Conservation (phyloP, 805 yeast genomes). For the Priceomyces haplophilus region DNA sequence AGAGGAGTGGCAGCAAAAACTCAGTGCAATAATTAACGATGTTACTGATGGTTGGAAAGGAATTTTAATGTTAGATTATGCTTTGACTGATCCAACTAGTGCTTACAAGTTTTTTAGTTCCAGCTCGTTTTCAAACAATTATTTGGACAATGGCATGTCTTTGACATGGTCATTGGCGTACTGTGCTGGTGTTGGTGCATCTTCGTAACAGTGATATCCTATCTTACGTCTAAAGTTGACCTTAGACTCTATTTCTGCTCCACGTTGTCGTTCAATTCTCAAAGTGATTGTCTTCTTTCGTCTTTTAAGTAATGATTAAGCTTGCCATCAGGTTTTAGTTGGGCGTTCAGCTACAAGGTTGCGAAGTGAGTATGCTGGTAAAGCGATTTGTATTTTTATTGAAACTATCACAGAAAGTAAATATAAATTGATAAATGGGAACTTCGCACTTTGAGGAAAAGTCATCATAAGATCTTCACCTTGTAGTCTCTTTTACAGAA, state of each 20-base stretch:
- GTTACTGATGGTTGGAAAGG: slow-evolving; percentile 68
- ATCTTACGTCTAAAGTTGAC: too few relatives aligned
- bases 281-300: neutral
- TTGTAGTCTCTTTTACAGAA: neutral
- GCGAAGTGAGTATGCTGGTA: too few relatives aligned
- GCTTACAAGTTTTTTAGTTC: slow-evolving; percentile 16
- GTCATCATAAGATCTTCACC: neutral
- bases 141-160: slow-evolving; percentile 15
- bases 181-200: slow-evolving; percentile 11
- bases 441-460: slow-evolving; percentile 1
- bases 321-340: too few relatives aligned
- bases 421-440: neutral
- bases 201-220: too few relatives aligned
- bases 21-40: slow-evolving; percentile 31
- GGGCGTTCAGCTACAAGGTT: too few relatives aligned
- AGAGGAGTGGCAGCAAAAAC: slow-evolving; percentile 41
- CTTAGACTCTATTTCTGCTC: too few relatives aligned
- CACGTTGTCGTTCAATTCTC: too few relatives aligned
- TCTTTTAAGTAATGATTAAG: too few relatives aligned
- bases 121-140: slow-evolving; percentile 7
- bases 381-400: too few relatives aligned
- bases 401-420: neutral
- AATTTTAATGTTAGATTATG: slow-evolving; percentile 23
- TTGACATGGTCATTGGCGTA: slow-evolving; percentile 18
- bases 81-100: slow-evolving; percentile 15